Evolutionary conservation across 352 stramenopile species (phyloP), one percentile per base, ranked within the genome.

Genomic region (Pythium folliculosum): DNA sequence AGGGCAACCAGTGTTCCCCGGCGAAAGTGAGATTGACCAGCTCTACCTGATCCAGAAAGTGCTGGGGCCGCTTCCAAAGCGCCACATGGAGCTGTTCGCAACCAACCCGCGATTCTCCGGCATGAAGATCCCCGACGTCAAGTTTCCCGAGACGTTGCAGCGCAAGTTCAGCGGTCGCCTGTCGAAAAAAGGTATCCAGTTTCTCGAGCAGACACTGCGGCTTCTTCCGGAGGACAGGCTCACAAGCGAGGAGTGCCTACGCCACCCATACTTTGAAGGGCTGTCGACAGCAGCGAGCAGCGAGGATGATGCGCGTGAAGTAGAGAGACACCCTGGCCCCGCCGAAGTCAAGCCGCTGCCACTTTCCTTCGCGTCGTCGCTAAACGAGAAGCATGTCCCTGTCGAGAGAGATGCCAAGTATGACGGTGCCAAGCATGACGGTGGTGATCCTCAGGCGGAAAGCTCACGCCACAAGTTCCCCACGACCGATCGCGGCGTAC

Each of bases 1-100:
- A 56, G 97, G 97, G 2, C 91, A 98, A 69, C 97, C 98, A 5
- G 86, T 99, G 57, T 99, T 99, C 73, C 97, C 97, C 5, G 97
- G 98, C n/a, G 97, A 99, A 72, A 99, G 91, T 38, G 97, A 98
- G 60, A 98, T 99, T 21, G 98, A 99, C 70, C 97, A 99, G 85
- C 82, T 99, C 3, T 98, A 99, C 21, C 89, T 99, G 75, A 99
- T 99, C 64, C 99, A 99, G 73, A 99, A 99, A 72, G 83, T 99
- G 49, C 84, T 99, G 12, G 98, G 97, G 0, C 98, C 97, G 49
- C 94, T 98, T 17, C 92, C 92, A n/a, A 87, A 94, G 65, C 86
- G 84, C 5, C 92, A 98, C 64, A 92, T 94, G 79, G 86, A 98
- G 69, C 72, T 98, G 3, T 98, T 98, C 63, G 77, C 94, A 44